Base-by-base conservation (phyloP, 441 rosid genomes). In the Pelargonium myrrhifolium region DNA sequence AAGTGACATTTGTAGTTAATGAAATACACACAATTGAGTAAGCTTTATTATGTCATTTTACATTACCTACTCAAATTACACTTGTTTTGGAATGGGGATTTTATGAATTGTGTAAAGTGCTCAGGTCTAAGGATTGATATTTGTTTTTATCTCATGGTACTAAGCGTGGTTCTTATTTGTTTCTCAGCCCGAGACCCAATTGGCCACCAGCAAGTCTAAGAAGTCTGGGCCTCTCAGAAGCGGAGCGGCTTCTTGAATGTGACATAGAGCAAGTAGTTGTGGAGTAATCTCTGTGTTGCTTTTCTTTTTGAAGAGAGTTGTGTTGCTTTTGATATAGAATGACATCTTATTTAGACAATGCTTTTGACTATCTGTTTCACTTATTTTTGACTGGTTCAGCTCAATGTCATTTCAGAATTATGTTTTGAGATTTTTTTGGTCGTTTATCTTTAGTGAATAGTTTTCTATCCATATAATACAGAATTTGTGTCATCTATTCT, bases 131-230 rank as follows among this genome's bases (percentile, higher is more conserved):
- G 2, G 26, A 24, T 24, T 24, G 2, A 24, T 24, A 24, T 24
- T 24, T 1, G 26, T 24, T 24, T 24, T 24, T 24, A 24, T 24
- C 26, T n/a, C n/a, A n/a, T n/a, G n/a, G n/a, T n/a, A n/a, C n/a
- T n/a, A n/a, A n/a, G n/a, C n/a, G n/a, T n/a, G n/a, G 11, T 43
- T 43, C 2, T 0, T 55, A 22, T 40, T 31, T 65, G 31, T 6
- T 10, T 45, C 72, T 74, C 82, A 87, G 97, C 86, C 90, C 0
- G 86, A 88, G 76, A 71, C 86, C 21, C 90, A 83, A 75, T 68
- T 89, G 80, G 90, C 93, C 2, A 80, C 95, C 79, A 78, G 26
- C 26, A 43, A 79, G 74, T 80, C 87, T 0, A 85, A 80, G 82
- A 76, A 84, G 74, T 79, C 81, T 15, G 60, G 73, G 64, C 80